Base-by-base conservation (phyloP, 2,329 filamentous ascomycete species). In the Sporothrix protearum region DNA sequence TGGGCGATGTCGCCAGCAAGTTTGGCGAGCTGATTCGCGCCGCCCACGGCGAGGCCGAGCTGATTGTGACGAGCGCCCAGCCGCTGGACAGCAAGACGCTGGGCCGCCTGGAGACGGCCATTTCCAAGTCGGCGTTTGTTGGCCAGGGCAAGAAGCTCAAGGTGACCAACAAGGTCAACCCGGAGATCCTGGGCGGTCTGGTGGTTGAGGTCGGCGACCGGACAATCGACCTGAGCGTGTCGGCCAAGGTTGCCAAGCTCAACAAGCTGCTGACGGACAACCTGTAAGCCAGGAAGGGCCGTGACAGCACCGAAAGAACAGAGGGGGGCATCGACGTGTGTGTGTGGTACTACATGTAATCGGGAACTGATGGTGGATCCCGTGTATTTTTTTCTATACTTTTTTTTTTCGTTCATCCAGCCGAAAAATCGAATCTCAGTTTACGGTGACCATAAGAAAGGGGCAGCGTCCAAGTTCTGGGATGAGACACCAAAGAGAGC, bases 231-330 rank as follows among this genome's bases (percentile, higher is more conserved):
- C 91, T 97, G 78, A 96, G 92, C 84, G 94, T 99, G 80, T 95
- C 95, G 67, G 87, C 92, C 82, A 96, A 95, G 88, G 91, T 99
- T 83, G 88, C 92, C 82, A 97, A 94, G 90, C 93, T 99, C 89
- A 99, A 99, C 93, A 99, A 98, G 91, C 91, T 97, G 82, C 92
- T 99, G 81, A 94, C 88, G 78, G 96, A 99, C 85, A 88, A 91
- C 83, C 87, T 99, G 92, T 99, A 97, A 92, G 9, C 36, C 36
- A 94, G 77, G n/a, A n/a, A n/a, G n/a, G n/a, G n/a, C n/a, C n/a
- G n/a, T n/a, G n/a, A n/a, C n/a, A n/a, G n/a, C n/a, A n/a, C n/a
- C n/a, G n/a, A n/a, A n/a, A n/a, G n/a, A n/a, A n/a, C n/a, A n/a
- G n/a, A n/a, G n/a, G n/a, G n/a, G n/a, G n/a, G n/a, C n/a, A n/a